Evolutionary conservation across 208 protist species (phyloP).

Genomic region (Wallacemonas sp.): DNA sequence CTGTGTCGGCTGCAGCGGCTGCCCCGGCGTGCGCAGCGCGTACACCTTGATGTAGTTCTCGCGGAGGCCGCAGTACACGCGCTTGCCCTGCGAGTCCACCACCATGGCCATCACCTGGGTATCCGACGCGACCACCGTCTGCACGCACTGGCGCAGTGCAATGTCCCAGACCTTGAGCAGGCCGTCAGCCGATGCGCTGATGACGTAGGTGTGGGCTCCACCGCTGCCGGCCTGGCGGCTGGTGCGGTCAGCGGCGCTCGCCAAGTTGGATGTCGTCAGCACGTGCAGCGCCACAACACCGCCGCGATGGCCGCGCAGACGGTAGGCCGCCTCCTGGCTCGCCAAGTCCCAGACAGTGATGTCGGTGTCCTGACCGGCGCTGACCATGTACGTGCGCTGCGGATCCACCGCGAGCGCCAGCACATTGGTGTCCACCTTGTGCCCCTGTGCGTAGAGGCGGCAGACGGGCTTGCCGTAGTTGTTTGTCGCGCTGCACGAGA

Average conservation of each 20-base stretch:
- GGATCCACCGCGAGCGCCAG: slow-evolving; percentile 76
- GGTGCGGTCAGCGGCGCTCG: neutral
- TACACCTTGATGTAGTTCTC: slow-evolving; percentile 91
- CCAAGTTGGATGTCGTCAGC: slow-evolving; percentile 26
- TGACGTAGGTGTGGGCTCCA: slow-evolving; percentile 38
- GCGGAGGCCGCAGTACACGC: slow-evolving; percentile 83
- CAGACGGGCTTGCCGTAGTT: slow-evolving; percentile 88
- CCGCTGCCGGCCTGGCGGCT: neutral
- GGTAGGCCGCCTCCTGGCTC: slow-evolving; percentile 68
- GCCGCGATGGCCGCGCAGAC: slow-evolving; percentile 87
- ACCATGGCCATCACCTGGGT: slow-evolving; percentile 75
- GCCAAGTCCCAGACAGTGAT: slow-evolving; percentile 98
- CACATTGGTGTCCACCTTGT: slow-evolving; percentile 83
- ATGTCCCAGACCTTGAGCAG: slow-evolving; percentile 91
- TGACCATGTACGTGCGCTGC: slow-evolving; percentile 66
- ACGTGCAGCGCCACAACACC: slow-evolving; percentile 74
- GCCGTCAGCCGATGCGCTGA: slow-evolving; percentile 83
- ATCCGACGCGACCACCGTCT: slow-evolving; percentile 86
- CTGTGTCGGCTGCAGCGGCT: neutral
- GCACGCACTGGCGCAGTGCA: slow-evolving; percentile 78
- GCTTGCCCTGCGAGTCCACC: slow-evolving; percentile 56
- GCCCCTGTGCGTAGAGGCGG: slow-evolving; percentile 82
- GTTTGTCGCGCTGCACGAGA: slow-evolving; percentile 59
- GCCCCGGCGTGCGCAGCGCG: slow-evolving; percentile 32
- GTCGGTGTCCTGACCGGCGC: slow-evolving; percentile 96